Evolutionary conservation across 2,329 filamentous ascomycete species (phyloP).

Genomic region (Aspergillus transmontanensis): DNA sequence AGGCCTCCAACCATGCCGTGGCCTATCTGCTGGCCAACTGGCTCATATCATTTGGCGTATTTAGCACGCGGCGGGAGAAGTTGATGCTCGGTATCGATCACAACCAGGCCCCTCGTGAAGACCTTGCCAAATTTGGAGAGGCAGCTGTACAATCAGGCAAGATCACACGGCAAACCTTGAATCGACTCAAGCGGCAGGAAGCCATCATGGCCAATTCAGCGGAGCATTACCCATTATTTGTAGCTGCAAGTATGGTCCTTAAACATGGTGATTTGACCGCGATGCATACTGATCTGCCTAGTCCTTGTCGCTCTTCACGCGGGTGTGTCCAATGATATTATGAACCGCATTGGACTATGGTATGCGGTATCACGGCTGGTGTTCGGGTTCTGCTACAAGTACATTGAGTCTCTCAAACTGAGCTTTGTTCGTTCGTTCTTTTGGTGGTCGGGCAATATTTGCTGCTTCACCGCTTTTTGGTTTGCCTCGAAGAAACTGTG

Average conservation of each 20-base stretch:
- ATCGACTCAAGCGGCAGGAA: conserved; percentile 40
- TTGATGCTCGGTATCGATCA: conserved; percentile 38
- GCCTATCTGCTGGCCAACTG: conserved; percentile 44
- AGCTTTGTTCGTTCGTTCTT: conserved; percentile 39
- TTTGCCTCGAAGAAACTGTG: conserved; percentile 35
- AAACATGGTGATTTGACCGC: not conserved
- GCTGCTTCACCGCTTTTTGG: conserved; percentile 42
- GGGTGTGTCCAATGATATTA: conserved; percentile 34
- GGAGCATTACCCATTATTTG: conserved; percentile 43
- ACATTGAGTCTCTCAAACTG: conserved; percentile 31
- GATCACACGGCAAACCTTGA: conserved; percentile 36
- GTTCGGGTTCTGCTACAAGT: conserved; percentile 37
- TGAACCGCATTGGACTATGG: conserved; percentile 41
- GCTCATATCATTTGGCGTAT: conserved; percentile 39
- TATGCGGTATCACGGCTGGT: conserved; percentile 40
- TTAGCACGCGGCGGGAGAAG: conserved; percentile 41
- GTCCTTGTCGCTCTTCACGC: conserved; percentile 39
- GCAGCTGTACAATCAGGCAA: conserved; percentile 39
- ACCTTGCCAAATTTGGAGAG: conserved; percentile 40
- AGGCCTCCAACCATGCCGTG: conserved; percentile 29
- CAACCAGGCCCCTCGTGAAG: conserved; percentile 42
- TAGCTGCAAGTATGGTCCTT: conserved; percentile 32
- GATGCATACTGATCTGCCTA: conserved; percentile 7
- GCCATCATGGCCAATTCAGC: conserved; percentile 32
- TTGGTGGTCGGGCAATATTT: conserved; percentile 44